Percentiles rank a stretch among this genome's conserved stretches.
phyloP scores from a whole-genome alignment of 352 stramenopile species.

The Thraustochytrium sp. region DNA sequence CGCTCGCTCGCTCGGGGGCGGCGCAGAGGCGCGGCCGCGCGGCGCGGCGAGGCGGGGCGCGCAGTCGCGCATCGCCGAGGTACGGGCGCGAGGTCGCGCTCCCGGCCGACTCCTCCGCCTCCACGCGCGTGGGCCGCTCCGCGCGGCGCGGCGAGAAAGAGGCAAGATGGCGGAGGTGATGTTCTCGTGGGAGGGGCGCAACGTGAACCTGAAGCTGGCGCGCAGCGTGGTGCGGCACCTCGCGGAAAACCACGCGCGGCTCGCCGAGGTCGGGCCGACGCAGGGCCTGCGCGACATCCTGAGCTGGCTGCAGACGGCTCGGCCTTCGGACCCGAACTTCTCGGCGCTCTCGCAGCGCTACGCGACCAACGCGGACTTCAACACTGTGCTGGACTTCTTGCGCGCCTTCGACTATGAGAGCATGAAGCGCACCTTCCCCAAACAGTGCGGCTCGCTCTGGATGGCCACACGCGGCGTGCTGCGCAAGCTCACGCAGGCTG shows the following conservation, averaged over 20 bases:
- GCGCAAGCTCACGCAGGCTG: not conserved
- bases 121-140: no score
- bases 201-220: slow-evolving; percentile 36
- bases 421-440: not conserved
- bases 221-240: not conserved
- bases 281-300: slow-evolving; percentile 36
- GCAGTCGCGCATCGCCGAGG: no score
- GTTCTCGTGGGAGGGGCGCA: slow-evolving; percentile 23
- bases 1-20: no score
- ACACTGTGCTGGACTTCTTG: not conserved
- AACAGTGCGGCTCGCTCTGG: slow-evolving; percentile 33
- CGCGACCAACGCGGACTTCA: not conserved
- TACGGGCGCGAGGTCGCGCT: no score
- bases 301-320: not conserved
- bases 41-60: no score
- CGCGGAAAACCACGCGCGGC: not conserved
- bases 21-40: no score
- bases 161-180: slow-evolving; percentile 25
- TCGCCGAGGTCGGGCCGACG: slow-evolving; percentile 18
- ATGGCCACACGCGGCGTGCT: slow-evolving; percentile 30
- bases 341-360: not conserved
- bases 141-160: no score
- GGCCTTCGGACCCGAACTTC: not conserved
- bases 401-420: slow-evolving; percentile 6
- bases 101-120: no score